phyloP scores from a whole-genome alignment of 768 basidiomycete genomes.

The Podaxis pistillaris region DNA sequence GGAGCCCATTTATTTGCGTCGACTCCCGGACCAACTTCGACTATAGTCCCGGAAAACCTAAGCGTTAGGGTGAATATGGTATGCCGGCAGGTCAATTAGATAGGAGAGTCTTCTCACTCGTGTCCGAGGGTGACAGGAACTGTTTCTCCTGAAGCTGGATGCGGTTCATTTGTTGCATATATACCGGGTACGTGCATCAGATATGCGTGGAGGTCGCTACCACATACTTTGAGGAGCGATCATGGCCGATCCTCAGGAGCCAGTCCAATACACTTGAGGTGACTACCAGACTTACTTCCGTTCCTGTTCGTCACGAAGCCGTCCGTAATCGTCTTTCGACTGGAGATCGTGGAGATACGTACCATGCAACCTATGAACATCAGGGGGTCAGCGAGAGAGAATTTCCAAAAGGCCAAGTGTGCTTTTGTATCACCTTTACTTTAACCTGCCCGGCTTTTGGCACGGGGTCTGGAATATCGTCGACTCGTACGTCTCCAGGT shows the following conservation, averaged over 20 bases:
- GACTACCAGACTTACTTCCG: conserved; percentile 25
- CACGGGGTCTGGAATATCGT: conserved; percentile 39
- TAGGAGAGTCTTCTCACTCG: conserved; percentile 30
- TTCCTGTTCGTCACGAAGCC: conserved; percentile 21
- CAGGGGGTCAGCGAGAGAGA: neutral
- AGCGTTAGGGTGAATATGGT: neutral
- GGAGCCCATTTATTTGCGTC: conserved; percentile 30
- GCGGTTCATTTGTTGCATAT: conserved; percentile 29
- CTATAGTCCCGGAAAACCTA: conserved; percentile 35
- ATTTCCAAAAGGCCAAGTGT: too few relatives aligned
- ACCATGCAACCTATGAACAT: neutral
- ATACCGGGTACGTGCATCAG: conserved; percentile 22
- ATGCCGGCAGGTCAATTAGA: neutral
- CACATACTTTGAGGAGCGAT: conserved; percentile 33
- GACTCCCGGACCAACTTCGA: conserved; percentile 31
- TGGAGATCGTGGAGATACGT: neutral
- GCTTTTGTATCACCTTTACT: conserved; percentile 32
- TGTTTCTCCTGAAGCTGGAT: conserved; percentile 36
- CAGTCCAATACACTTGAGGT: neutral
- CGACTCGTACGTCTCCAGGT: conserved; percentile 41
- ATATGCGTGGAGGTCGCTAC: conserved; percentile 48
- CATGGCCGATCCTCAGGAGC: neutral
- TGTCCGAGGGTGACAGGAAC: conserved; percentile 46
- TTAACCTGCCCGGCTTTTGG: conserved; percentile 39
- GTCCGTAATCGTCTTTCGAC: neutral